These are phyloP conservation scores for Lactarius hengduanensis DNA, from an alignment of 768 basidiomycete genomes.

Conservation along the genomic window DNA sequence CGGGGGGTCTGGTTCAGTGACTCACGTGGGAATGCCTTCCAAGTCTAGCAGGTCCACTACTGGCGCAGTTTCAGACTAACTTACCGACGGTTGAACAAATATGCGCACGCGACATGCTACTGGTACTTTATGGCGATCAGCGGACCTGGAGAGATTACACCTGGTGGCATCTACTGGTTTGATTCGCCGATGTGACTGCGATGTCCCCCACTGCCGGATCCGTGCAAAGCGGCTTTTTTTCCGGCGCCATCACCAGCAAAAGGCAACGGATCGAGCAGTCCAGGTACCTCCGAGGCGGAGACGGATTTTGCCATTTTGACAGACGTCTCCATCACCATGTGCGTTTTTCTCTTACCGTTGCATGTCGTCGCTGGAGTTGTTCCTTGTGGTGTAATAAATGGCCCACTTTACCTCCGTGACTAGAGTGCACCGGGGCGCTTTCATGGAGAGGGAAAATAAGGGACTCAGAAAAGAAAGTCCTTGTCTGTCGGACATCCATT, in stretches of 20 bases:
- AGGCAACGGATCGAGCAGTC: not conserved
- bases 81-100: not conserved
- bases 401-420: not conserved
- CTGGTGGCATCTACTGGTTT: not conserved
- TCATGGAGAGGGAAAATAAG: not conserved
- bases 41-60: not conserved
- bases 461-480: no score
- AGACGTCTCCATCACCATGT: no score
- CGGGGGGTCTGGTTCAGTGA: not conserved
- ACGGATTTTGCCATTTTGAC: not conserved
- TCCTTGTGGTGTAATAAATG: not conserved
- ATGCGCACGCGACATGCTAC: not conserved
- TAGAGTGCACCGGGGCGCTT: not conserved
- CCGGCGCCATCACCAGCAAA: not conserved
- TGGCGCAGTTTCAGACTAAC: not conserved
- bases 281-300: not conserved
- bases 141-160: not conserved
- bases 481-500: no score
- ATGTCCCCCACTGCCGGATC: not conserved
- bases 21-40: not conserved
- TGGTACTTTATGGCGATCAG: not conserved
- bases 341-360: no score
- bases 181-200: not conserved
- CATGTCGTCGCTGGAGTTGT: not conserved
- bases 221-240: not conserved